phyloP scores from a whole-genome alignment of 23 red algal species.

The Gracilaria vermiculophylla region DNA sequence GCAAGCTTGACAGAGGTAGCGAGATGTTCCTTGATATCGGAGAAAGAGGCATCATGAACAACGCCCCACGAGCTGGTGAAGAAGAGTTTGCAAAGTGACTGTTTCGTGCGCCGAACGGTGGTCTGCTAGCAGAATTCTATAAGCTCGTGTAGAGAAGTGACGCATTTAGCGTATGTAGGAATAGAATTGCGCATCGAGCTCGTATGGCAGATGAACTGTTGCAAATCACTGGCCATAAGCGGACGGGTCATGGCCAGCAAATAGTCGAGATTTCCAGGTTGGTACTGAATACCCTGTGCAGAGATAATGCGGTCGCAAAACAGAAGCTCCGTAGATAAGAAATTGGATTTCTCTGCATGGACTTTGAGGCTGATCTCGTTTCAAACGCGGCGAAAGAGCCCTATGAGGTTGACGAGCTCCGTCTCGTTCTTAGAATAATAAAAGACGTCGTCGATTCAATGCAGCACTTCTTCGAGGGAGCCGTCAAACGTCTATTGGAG shows the following conservation, averaged over 20 bases:
- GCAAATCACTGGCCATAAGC: neutral
- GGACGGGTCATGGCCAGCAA: constrained; percentile 8
- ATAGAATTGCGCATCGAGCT: constrained; percentile 41
- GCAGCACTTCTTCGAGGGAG: constrained; percentile 13
- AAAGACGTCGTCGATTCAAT: too few species aligned
- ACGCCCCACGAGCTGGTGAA: neutral
- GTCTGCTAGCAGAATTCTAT: neutral
- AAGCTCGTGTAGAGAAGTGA: constrained; percentile 6
- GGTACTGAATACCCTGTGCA: neutral
- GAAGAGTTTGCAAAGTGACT: neutral
- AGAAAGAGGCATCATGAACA: neutral
- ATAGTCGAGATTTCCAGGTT: constrained; percentile 15
- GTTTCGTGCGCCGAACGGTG: constrained; percentile 17
- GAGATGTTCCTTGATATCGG: too few species aligned
- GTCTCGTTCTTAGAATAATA: neutral
- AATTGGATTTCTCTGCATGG: constrained; percentile 1
- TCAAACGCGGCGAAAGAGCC: neutral
- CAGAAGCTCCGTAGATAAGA: neutral
- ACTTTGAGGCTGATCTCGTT: constrained; percentile 4
- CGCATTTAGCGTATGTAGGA: neutral
- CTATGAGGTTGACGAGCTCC: neutral
- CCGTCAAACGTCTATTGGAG: constrained; percentile 7
- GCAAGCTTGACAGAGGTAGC: too few species aligned
- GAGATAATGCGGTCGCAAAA: constrained; percentile 27
- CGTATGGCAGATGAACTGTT: constrained; percentile 28